These are phyloP conservation scores for Triticum monococcum DNA, from an alignment of 176 grass and related monocot species.

Conservation along the genomic window DNA sequence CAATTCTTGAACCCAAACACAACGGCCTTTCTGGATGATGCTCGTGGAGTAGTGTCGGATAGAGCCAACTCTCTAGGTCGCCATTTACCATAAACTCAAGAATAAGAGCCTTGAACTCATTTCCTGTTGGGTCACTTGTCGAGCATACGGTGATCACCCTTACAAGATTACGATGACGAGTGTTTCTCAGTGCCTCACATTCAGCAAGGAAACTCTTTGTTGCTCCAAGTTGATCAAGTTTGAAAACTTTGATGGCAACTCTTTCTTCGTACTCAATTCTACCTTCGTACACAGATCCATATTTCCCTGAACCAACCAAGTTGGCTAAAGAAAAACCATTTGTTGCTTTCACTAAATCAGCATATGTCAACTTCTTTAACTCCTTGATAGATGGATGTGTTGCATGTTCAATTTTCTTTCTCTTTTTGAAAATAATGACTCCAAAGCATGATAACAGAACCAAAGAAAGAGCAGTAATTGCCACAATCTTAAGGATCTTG, in stretches of 20 bases:
- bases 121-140: slow-evolving; percentile 22
- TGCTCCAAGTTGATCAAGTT: slow-evolving; percentile 35
- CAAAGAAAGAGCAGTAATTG: neutral
- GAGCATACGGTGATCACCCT: slow-evolving; percentile 38
- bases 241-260: slow-evolving; percentile 50
- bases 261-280: neutral
- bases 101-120: slow-evolving; percentile 66
- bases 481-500: neutral
- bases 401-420: neutral
- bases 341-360: slow-evolving; percentile 40
- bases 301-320: slow-evolving; percentile 35
- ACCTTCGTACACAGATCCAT: slow-evolving; percentile 47
- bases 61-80: slow-evolving; percentile 50
- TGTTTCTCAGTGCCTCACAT: slow-evolving; percentile 49
- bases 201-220: slow-evolving; percentile 40
- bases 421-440: neutral
- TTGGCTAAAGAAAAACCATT: slow-evolving; percentile 24
- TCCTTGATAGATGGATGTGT: neutral
- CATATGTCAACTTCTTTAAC: slow-evolving; percentile 30
- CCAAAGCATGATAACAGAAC: neutral
- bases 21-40: neutral
- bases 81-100: slow-evolving; percentile 46
- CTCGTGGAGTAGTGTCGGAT: slow-evolving; percentile 7
- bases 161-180: slow-evolving; percentile 50
- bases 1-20: slow-evolving; percentile 31